Evolutionary conservation across 805 yeast genomes (phyloP).

Genomic region (Grigorovia humatica): DNA sequence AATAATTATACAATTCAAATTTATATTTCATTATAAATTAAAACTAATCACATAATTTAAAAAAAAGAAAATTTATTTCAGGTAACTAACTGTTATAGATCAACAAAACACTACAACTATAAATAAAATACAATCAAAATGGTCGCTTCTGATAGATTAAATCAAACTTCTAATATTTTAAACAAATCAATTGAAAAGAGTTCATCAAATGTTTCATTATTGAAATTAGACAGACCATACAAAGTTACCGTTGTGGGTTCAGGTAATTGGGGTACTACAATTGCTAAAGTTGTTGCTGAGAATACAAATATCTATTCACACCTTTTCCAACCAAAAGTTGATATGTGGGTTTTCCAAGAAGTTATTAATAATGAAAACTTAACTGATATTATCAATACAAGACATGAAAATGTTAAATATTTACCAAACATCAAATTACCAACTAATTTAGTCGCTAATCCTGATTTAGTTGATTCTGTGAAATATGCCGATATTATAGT

Average conservation of each 20-base stretch:
- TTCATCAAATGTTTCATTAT: constrained; percentile 6
- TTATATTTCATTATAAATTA: neutral
- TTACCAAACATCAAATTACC: constrained; percentile 86
- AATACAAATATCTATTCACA: constrained; percentile 64
- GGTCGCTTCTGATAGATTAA: constrained; percentile 27
- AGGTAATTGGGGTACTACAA: constrained; percentile 98
- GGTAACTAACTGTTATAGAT: too few species aligned
- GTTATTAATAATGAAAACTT: constrained; percentile 63
- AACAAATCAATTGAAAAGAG: constrained; percentile 16
- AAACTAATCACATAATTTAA: too few species aligned
- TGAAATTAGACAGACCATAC: constrained; percentile 31
- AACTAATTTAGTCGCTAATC: constrained; percentile 75
- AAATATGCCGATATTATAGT: constrained; percentile 75
- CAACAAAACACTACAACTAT: neutral
- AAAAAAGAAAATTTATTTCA: constrained; percentile 1
- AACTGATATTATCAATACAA: constrained; percentile 81
- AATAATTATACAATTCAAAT: neutral
- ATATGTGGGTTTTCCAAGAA: constrained; percentile 98
- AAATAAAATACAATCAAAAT: constrained; percentile 8
- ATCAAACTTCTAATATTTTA: constrained; percentile 22
- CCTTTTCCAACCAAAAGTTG: constrained; percentile 61
- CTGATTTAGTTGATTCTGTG: constrained; percentile 68
- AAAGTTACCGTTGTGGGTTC: constrained; percentile 79
- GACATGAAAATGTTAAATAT: constrained; percentile 91
- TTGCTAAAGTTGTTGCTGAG: constrained; percentile 91